Evolutionary conservation across 495 filamentous ascomycete species (phyloP).

Genomic region (Penicillium argentinense): DNA sequence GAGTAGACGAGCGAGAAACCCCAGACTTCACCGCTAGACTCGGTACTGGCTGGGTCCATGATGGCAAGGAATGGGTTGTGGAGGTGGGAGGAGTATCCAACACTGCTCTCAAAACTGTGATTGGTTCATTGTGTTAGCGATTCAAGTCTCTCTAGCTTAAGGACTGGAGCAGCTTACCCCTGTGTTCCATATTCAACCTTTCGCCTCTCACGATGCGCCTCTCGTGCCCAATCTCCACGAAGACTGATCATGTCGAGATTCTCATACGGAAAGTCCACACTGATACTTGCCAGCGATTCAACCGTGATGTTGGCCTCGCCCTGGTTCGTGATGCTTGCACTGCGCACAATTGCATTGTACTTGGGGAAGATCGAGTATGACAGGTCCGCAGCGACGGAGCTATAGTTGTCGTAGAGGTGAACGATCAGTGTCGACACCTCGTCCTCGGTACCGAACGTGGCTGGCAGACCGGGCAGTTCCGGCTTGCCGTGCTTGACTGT

Average conservation of each 20-base stretch:
- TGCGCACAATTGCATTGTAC: conserved; percentile 53
- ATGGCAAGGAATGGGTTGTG: conserved; percentile 57
- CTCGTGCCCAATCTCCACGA: conserved; percentile 53
- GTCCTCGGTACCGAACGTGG: conserved; percentile 45
- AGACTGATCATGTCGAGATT: conserved; percentile 55
- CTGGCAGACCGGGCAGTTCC: conserved; percentile 45
- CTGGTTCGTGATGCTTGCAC: conserved; percentile 51
- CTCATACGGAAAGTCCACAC: conserved; percentile 51
- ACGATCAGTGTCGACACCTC: conserved; percentile 54
- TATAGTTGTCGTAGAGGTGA: conserved; percentile 50
- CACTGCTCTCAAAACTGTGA: conserved; percentile 47
- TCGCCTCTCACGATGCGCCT: conserved; percentile 39
- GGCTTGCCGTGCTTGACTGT: conserved; percentile 46
- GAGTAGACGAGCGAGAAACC: conserved; percentile 57
- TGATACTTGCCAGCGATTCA: conserved; percentile 51
- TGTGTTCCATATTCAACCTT: conserved; percentile 38
- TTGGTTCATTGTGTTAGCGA: background rate
- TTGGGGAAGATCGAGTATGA: conserved; percentile 55
- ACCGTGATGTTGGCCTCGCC: conserved; percentile 45
- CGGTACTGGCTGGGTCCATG: conserved; percentile 48
- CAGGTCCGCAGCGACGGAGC: conserved; percentile 47
- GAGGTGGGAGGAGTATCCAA: conserved; percentile 54
- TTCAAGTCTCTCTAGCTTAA: background rate
- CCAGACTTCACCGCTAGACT: conserved; percentile 52
- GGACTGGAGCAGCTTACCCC: conserved; percentile 20